These are phyloP conservation scores for Carpinus viminea DNA, from an alignment of 306 rosid species.

Conservation along the genomic window DNA sequence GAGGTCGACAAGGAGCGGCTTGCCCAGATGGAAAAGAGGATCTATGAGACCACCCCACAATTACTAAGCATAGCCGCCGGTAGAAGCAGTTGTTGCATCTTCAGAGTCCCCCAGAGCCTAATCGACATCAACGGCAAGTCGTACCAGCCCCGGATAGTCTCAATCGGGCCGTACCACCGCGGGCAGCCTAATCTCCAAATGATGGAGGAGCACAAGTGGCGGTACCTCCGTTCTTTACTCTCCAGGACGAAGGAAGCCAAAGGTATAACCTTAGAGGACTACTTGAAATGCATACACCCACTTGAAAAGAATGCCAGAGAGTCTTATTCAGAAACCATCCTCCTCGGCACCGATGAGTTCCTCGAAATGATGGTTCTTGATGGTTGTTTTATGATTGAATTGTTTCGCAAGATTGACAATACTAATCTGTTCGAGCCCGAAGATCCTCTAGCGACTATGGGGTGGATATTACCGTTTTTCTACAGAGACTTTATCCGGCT, in stretches of 20 bases:
- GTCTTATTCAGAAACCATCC: constrained; percentile 36
- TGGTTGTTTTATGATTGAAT: constrained; percentile 43
- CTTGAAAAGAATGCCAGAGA: constrained; percentile 34
- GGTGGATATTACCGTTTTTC: constrained; percentile 31
- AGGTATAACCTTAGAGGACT: constrained; percentile 13
- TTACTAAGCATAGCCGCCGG: constrained; percentile 37
- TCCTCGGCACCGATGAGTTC: constrained; percentile 17
- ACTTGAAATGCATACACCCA: constrained; percentile 13
- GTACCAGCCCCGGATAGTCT: constrained; percentile 48
- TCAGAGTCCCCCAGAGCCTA: constrained; percentile 36
- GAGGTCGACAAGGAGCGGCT: constrained; percentile 17
- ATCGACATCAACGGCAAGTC: constrained; percentile 34
- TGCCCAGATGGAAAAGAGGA: constrained; percentile 28
- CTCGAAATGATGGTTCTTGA: constrained; percentile 43
- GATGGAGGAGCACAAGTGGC: constrained; percentile 51
- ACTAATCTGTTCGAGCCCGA: constrained; percentile 11
- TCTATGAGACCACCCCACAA: constrained; percentile 31
- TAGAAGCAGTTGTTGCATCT: constrained; percentile 33
- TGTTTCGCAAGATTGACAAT: constrained; percentile 13
- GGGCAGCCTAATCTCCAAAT: constrained; percentile 22
- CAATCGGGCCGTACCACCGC: constrained; percentile 47
- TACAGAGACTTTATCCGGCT: constrained; percentile 36
- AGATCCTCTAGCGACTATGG: constrained; percentile 37
- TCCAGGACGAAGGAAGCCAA: constrained; percentile 8
- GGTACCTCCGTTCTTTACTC: constrained; percentile 28